A percentile compares a stretch with the other conserved stretches of the same genome.
These are phyloP conservation scores for Leccinum olivaceopallidum DNA, from an alignment of 768 basidiomycete species.

Conservation along the genomic window DNA sequence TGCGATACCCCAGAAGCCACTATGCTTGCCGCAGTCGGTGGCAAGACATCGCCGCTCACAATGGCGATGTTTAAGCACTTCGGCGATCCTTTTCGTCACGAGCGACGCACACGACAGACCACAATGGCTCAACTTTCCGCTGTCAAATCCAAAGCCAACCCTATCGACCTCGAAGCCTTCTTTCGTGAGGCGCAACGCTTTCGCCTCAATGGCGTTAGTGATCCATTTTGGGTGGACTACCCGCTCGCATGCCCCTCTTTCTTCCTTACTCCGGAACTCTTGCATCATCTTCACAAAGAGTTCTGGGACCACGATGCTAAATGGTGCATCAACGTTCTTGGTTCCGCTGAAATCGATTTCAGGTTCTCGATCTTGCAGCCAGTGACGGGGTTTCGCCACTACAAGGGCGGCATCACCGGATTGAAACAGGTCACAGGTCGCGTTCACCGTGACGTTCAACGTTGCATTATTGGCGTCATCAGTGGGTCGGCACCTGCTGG, in stretches of 20 bases:
- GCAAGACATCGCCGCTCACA: not conserved
- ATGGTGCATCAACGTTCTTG: not conserved
- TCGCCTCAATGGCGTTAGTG: not conserved
- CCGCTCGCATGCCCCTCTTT: not conserved
- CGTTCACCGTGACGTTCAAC: not conserved
- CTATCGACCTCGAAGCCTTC: not conserved
- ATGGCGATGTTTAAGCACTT: not conserved
- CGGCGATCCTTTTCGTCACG: not conserved
- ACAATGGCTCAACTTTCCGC: not conserved
- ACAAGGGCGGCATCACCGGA: not conserved
- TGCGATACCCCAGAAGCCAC: not conserved
- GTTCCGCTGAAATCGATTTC: not conserved
- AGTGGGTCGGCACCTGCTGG: not conserved
- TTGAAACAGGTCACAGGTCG: not conserved
- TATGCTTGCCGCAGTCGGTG: not conserved
- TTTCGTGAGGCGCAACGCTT: not conserved
- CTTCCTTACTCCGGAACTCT: not conserved
- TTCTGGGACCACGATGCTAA: not conserved
- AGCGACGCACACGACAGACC: not conserved
- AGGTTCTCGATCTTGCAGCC: not conserved
- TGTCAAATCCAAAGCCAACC: not conserved
- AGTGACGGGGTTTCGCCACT: not conserved
- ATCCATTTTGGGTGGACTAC: not conserved
- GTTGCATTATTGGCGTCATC: not conserved
- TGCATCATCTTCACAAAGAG: not conserved